A percentile compares a stretch with the other conserved stretches of the same genome.
Conservation (phyloP, 805 yeast species). For the Candida arabinofermentans region DNA sequence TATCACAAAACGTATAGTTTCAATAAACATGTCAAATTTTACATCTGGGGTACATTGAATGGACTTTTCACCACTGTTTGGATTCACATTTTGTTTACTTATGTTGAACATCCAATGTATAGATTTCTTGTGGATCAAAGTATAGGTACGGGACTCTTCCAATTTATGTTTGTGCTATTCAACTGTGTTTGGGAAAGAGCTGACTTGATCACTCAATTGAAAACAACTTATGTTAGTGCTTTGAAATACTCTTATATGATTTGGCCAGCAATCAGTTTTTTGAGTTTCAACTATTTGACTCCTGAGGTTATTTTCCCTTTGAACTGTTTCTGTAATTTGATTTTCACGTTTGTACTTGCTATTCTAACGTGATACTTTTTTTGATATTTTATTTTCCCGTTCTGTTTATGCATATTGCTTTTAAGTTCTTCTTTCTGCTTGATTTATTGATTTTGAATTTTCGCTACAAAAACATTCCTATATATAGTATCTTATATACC, state of each 20-base stretch:
- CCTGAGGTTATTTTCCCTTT: conserved; percentile 51
- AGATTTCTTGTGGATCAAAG: conserved; percentile 51
- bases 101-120: conserved; percentile 32
- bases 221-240: conserved; percentile 40
- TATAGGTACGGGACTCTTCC: conserved; percentile 53
- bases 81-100: conserved; percentile 44
- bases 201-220: conserved; percentile 30
- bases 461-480: no score
- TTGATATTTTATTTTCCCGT: no score
- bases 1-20: conserved; percentile 20
- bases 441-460: no score
- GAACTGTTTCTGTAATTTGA: conserved; percentile 51
- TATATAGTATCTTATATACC: no score
- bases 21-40: conserved; percentile 40
- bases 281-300: conserved; percentile 47
- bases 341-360: conserved; percentile 54
- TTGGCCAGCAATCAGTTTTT: conserved; percentile 57
- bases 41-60: conserved; percentile 58
- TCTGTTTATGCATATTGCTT: no score
- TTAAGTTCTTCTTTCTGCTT: no score
- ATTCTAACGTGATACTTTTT: conserved; percentile 28
- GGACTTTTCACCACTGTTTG: conserved; percentile 51
- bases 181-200: conserved; percentile 54
- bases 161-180: conserved; percentile 44
- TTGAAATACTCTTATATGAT: conserved; percentile 49